Percentiles rank a stretch among this genome's conserved stretches.
These are phyloP conservation scores for Leucoagaricus sp. DNA, from an alignment of 1,284 basidiomycete species.

Conservation along the genomic window DNA sequence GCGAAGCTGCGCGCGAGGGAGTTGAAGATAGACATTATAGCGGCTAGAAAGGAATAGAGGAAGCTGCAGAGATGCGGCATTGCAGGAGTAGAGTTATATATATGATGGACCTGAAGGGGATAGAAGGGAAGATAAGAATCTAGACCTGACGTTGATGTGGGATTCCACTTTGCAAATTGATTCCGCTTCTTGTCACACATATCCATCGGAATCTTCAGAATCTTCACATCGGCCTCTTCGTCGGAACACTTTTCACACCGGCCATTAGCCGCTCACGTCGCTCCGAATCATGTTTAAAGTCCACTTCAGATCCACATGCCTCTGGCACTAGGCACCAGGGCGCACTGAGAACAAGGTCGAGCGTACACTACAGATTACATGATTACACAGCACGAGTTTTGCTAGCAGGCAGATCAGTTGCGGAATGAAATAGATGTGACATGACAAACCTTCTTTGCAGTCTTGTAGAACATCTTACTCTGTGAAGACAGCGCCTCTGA, in stretches of 20 bases:
- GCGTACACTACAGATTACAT: conserved; percentile 37
- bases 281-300: conserved; percentile 2
- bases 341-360: neutral
- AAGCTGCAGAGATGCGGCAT: conserved; percentile 14
- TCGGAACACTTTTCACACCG: conserved; percentile 8
- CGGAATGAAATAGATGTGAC: conserved; percentile 4
- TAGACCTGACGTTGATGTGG: no score
- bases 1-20: conserved; percentile 22
- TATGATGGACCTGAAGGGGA: neutral
- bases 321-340: neutral
- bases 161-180: no score
- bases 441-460: conserved; percentile 80
- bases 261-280: neutral
- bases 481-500: conserved; percentile 90
- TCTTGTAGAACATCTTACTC: conserved; percentile 96
- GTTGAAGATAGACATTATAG: conserved; percentile 8
- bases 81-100: conserved; percentile 6
- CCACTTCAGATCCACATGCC: conserved; percentile 1
- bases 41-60: conserved; percentile 14
- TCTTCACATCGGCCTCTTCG: neutral
- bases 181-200: no score
- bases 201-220: no score
- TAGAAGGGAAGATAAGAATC: conserved; percentile 5
- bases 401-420: conserved; percentile 30
- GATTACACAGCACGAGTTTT: conserved; percentile 61